These are phyloP conservation scores for Thoreauomyces humboldtii DNA, from an alignment of 192 early-diverging fungal species.

Conservation along the genomic window DNA sequence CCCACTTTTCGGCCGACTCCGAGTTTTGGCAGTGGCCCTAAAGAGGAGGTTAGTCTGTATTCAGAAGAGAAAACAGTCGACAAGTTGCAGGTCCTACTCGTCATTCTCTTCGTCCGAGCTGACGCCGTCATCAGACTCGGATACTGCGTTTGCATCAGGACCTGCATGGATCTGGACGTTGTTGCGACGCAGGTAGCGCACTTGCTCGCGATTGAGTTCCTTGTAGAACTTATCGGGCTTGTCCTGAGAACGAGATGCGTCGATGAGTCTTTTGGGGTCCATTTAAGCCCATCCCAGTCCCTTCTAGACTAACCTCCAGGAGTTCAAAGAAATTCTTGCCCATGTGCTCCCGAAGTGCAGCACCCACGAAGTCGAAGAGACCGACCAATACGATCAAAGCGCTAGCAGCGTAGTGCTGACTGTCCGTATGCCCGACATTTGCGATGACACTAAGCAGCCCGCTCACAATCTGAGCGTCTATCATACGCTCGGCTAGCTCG, in stretches of 20 bases:
- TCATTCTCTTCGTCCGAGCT: conserved; percentile 39
- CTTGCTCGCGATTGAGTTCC: conserved; percentile 59
- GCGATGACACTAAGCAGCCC: conserved; percentile 54
- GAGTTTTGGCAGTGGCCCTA: too few species aligned
- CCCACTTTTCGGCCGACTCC: conserved; percentile 13
- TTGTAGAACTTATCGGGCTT: conserved; percentile 60
- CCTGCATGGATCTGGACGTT: conserved; percentile 40
- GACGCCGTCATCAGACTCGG: conserved; percentile 33
- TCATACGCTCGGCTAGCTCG: conserved; percentile 53
- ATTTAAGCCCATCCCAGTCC: not conserved
- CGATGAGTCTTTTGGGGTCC: not conserved
- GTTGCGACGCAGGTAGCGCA: conserved; percentile 55
- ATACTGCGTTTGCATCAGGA: not conserved
- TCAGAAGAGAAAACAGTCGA: not conserved
- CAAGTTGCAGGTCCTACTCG: not conserved
- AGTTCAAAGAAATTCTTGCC: conserved; percentile 61
- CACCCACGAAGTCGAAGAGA: conserved; percentile 41
- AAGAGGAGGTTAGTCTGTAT: too few species aligned
- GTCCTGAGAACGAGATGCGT: conserved; percentile 5
- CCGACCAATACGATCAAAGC: conserved; percentile 49
- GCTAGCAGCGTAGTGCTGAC: conserved; percentile 54
- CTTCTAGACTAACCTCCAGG: conserved; percentile 38
- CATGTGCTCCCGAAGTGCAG: conserved; percentile 49
- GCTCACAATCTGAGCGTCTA: conserved; percentile 52
- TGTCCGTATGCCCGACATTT: conserved; percentile 57